Evolutionary conservation across 1,284 basidiomycete species (phyloP).

Genomic region (Coniophora puteana): DNA sequence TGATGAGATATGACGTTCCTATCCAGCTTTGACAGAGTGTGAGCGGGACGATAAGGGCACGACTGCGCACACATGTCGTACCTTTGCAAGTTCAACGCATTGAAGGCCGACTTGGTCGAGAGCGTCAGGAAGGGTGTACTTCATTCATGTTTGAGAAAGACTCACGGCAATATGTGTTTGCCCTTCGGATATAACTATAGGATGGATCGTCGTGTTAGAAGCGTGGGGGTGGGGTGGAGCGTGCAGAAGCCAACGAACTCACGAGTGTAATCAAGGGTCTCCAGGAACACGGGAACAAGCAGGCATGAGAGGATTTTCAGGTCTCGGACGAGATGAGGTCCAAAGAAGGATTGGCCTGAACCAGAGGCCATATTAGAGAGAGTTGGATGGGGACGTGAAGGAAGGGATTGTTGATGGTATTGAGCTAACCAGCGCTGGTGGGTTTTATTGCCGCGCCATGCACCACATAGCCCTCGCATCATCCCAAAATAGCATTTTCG

Average conservation of each 20-base stretch:
- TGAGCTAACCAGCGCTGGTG: no score
- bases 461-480: no score
- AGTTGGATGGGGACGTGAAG: no score
- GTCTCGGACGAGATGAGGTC: no score
- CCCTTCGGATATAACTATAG: conserved; percentile 48
- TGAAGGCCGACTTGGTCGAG: conserved; percentile 38
- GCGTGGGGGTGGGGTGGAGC: neutral
- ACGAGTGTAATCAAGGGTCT: conserved; percentile 42
- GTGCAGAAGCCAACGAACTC: conserved; percentile 9
- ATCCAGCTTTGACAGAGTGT: no score
- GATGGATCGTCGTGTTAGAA: neutral
- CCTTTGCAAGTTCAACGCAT: conserved; percentile 43
- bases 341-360: no score
- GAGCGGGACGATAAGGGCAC: neutral
- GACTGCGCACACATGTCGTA: conserved; percentile 11
- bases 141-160: conserved; percentile 1
- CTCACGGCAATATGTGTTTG: conserved; percentile 46
- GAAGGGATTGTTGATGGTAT: no score
- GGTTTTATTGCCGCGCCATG: no score
- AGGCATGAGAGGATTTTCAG: no score
- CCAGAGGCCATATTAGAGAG: no score
- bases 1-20: conserved; percentile 46
- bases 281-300: conserved; percentile 24
- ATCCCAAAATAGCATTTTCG: no score
- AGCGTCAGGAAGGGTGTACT: neutral